These are phyloP conservation scores for Capsicum chinense DNA, from an alignment of 257 asterid species.

Conservation along the genomic window DNA sequence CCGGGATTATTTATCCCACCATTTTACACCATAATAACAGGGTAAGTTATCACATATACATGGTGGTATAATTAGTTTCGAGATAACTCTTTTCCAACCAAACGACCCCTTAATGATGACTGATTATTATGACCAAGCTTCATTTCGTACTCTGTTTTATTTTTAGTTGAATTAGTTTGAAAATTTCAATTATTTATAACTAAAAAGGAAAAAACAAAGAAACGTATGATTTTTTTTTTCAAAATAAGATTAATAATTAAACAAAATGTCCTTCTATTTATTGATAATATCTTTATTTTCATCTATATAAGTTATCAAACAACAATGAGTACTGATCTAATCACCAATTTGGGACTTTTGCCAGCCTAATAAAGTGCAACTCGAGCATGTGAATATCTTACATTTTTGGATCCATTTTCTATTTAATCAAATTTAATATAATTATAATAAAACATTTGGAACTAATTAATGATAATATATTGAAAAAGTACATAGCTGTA, in stretches of 20 bases:
- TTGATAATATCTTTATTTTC: neutral
- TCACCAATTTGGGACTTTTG: neutral
- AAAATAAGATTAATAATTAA: too few species aligned
- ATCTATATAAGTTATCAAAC: neutral
- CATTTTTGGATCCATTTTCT: neutral
- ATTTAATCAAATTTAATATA: neutral
- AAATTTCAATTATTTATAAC: neutral
- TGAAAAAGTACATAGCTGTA: neutral
- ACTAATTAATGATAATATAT: neutral
- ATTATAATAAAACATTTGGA: neutral
- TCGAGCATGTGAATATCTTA: neutral
- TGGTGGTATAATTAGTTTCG: too few species aligned
- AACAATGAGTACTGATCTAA: neutral
- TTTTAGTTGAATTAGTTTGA: neutral
- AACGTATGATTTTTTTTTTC: too few species aligned
- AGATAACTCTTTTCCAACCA: too few species aligned
- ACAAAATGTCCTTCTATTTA: too few species aligned
- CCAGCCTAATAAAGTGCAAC: slow-evolving; percentile 21
- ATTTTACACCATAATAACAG: too few species aligned
- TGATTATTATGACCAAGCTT: neutral
- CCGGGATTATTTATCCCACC: too few species aligned
- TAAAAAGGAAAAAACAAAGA: too few species aligned
- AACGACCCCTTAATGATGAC: neutral
- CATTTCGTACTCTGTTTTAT: neutral
- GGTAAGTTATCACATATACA: too few species aligned